These are phyloP conservation scores for Asparagopsis taxiformis DNA, from an alignment of 31 red algal species.

Conservation along the genomic window DNA sequence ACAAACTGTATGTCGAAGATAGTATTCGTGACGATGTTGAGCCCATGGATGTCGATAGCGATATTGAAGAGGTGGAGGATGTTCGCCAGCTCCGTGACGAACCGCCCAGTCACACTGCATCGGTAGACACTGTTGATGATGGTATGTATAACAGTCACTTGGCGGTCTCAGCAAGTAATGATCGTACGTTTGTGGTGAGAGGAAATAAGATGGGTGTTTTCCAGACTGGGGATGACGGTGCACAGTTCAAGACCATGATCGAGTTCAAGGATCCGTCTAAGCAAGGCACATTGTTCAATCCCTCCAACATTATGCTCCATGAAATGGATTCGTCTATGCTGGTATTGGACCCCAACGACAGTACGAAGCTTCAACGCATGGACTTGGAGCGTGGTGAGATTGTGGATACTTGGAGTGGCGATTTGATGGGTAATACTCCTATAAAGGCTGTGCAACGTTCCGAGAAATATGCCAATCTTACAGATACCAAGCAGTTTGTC, in stretches of 20 bases:
- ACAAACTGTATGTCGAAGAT: slow-evolving; percentile 60
- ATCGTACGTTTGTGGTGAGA: slow-evolving; percentile 80
- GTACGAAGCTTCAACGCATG: slow-evolving; percentile 59
- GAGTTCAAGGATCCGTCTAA: slow-evolving; percentile 37
- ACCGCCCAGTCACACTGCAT: slow-evolving; percentile 23
- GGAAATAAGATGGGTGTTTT: slow-evolving; percentile 85
- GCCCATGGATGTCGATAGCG: slow-evolving; percentile 68
- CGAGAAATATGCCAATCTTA: slow-evolving; percentile 68
- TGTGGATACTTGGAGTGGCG: slow-evolving; percentile 71
- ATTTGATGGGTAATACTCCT: slow-evolving; percentile 29
- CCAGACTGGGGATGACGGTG: slow-evolving; percentile 64
- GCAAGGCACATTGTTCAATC: slow-evolving; percentile 28
- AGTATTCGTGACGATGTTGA: slow-evolving; percentile 73
- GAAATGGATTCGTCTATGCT: slow-evolving; percentile 73
- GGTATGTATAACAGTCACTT: slow-evolving; percentile 61
- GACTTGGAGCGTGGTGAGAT: slow-evolving; percentile 82
- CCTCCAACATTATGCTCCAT: slow-evolving; percentile 76
- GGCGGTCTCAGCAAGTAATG: slow-evolving; percentile 64
- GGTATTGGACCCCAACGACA: slow-evolving; percentile 54
- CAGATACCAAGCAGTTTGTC: slow-evolving; percentile 64
- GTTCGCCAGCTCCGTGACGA: slow-evolving; percentile 37
- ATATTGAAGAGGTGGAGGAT: slow-evolving; percentile 52
- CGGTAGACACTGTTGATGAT: slow-evolving; percentile 24
- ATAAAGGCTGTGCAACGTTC: slow-evolving; percentile 43
- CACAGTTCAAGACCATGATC: slow-evolving; percentile 44